Conservation (phyloP, 495 filamentous ascomycete species). For the Podospora conica region DNA sequence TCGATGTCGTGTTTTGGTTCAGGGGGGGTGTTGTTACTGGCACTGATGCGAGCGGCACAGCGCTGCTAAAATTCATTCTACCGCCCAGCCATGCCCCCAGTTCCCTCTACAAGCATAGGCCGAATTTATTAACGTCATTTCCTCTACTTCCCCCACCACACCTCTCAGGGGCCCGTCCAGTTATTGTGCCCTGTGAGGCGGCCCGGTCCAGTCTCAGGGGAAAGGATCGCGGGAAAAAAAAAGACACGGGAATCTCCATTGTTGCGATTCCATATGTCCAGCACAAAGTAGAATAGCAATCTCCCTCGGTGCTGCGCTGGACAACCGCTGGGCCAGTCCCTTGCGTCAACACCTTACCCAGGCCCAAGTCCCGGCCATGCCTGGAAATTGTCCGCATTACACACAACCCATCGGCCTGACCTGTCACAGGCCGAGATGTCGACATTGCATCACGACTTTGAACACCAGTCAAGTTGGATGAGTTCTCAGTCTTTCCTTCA, state of each 20-base stretch:
- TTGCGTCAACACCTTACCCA: not conserved
- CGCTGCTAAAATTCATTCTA: not conserved
- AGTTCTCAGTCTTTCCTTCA: too few species aligned
- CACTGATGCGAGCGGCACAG: not conserved
- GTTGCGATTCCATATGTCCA: not conserved
- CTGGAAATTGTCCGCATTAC: not conserved
- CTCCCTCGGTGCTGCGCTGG: not conserved
- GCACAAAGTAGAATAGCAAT: not conserved
- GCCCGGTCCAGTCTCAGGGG: not conserved
- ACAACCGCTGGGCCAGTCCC: not conserved
- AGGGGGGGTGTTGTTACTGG: too few species aligned
- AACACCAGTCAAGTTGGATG: too few species aligned
- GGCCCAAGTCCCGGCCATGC: not conserved
- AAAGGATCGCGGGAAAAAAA: not conserved
- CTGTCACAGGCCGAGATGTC: not conserved
- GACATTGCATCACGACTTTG: too few species aligned
- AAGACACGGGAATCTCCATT: conserved; percentile 14
- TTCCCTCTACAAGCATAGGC: too few species aligned
- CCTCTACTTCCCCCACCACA: not conserved
- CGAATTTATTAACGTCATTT: too few species aligned
- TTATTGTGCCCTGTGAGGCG: not conserved
- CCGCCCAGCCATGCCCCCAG: not conserved
- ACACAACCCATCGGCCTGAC: not conserved
- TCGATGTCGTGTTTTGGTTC: not conserved
- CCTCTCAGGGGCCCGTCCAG: not conserved